Conservation (phyloP, 345 rosid species). For the Boechera stricta region DNA sequence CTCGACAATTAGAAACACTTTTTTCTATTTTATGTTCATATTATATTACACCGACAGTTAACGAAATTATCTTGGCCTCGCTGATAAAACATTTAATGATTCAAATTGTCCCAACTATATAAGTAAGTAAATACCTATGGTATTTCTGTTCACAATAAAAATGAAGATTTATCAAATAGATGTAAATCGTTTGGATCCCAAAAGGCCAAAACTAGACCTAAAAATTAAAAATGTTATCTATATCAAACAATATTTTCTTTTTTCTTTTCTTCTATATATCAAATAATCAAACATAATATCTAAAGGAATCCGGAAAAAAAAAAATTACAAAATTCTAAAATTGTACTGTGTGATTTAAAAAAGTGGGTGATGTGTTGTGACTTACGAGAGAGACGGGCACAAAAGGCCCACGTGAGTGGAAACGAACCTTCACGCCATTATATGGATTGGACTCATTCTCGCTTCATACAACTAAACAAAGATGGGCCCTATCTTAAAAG, state of each 20-base stretch:
- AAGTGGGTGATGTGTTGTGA: not conserved
- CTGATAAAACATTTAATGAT: too few species aligned
- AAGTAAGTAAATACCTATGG: too few species aligned
- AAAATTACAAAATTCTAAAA: not conserved
- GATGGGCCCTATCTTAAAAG: slow-evolving; percentile 8
- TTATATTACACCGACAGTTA: too few species aligned
- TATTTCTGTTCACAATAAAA: not conserved
- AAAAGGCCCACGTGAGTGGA: slow-evolving; percentile 27
- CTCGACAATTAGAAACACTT: too few species aligned
- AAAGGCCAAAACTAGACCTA: not conserved
- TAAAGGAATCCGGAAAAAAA: not conserved
- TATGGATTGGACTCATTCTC: slow-evolving; percentile 2
- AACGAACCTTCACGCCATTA: slow-evolving; percentile 33
- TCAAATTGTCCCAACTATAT: too few species aligned
- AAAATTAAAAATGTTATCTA: too few species aligned
- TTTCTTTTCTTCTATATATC: too few species aligned
- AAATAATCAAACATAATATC: too few species aligned
- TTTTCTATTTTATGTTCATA: too few species aligned
- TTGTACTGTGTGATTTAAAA: not conserved
- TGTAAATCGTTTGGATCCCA: not conserved
- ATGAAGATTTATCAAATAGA: not conserved
- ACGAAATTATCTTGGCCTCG: too few species aligned
- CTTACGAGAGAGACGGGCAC: not conserved
- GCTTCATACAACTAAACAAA: not conserved
- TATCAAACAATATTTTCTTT: too few species aligned